Conservation (phyloP, 768 basidiomycete genomes). For the Candolleomyces eurysporus region DNA sequence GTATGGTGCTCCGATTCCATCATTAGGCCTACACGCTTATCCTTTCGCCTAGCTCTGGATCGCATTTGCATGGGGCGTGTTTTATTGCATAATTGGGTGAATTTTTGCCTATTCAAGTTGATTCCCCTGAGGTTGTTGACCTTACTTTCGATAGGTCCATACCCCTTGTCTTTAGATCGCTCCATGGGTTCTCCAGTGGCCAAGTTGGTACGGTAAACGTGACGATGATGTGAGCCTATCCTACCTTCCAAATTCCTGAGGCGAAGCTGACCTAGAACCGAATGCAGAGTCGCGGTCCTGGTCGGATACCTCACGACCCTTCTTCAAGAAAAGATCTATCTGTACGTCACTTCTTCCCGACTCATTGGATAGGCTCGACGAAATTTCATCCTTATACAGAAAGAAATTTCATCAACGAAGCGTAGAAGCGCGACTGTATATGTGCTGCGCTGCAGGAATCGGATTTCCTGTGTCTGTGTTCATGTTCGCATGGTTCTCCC, state of each 20-base stretch:
- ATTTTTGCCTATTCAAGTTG: constrained; percentile 35
- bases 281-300: constrained; percentile 46
- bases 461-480: constrained; percentile 57
- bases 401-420: constrained; percentile 22
- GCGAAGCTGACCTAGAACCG: neutral
- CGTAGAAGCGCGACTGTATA: constrained; percentile 53
- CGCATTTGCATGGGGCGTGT: constrained; percentile 70
- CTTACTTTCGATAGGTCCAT: constrained; percentile 40
- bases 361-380: neutral
- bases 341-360: constrained; percentile 25
- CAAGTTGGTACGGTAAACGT: constrained; percentile 58
- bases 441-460: constrained; percentile 45
- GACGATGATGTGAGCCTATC: constrained; percentile 44
- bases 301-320: constrained; percentile 42
- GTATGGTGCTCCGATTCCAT: constrained; percentile 45
- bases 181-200: constrained; percentile 58
- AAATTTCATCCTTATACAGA: neutral
- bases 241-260: neutral
- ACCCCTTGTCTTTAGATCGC: constrained; percentile 47
- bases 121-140: neutral
- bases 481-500: constrained; percentile 67
- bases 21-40: neutral
- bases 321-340: constrained; percentile 45
- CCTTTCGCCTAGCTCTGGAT: constrained; percentile 48
- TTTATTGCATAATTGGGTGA: constrained; percentile 53